Evolutionary conservation across 179 eudicot genomes (phyloP).

Genomic region (Pouteria campechiana): DNA sequence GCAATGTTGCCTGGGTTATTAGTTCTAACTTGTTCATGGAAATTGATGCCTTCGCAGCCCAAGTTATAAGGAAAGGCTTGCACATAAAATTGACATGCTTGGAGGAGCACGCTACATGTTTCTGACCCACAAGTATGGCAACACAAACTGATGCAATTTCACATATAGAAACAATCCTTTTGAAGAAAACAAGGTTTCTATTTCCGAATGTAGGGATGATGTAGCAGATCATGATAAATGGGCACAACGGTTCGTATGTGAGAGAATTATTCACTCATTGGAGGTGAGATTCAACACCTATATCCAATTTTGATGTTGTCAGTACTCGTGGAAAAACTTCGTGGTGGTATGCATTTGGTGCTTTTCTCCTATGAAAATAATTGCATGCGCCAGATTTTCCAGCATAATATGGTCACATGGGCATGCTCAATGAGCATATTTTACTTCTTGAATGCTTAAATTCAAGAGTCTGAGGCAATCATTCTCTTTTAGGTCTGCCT

Average conservation of each 20-base stretch:
- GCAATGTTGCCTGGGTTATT: too few relatives aligned
- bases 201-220: constrained; percentile 33
- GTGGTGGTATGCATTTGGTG: too few relatives aligned
- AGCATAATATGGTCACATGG: too few relatives aligned
- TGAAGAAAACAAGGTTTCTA: background rate
- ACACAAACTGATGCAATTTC: background rate
- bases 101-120: constrained; percentile 51
- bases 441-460: too few relatives aligned
- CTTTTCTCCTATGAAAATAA: too few relatives aligned
- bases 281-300: constrained; percentile 13
- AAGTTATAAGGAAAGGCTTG: constrained; percentile 26
- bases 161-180: background rate
- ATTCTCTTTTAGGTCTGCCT: too few relatives aligned
- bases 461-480: too few relatives aligned
- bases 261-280: constrained; percentile 28
- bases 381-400: too few relatives aligned
- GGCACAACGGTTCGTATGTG: constrained; percentile 29
- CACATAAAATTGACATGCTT: constrained; percentile 23
- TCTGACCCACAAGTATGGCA: constrained; percentile 37
- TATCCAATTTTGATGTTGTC: too few relatives aligned
- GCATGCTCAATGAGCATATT: too few relatives aligned
- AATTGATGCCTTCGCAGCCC: too few relatives aligned
- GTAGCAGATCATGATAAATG: constrained; percentile 47
- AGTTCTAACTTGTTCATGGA: background rate
- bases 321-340: too few relatives aligned